Evolutionary conservation across 768 basidiomycete genomes (phyloP).

Genomic region (Neoboletus magnificus): DNA sequence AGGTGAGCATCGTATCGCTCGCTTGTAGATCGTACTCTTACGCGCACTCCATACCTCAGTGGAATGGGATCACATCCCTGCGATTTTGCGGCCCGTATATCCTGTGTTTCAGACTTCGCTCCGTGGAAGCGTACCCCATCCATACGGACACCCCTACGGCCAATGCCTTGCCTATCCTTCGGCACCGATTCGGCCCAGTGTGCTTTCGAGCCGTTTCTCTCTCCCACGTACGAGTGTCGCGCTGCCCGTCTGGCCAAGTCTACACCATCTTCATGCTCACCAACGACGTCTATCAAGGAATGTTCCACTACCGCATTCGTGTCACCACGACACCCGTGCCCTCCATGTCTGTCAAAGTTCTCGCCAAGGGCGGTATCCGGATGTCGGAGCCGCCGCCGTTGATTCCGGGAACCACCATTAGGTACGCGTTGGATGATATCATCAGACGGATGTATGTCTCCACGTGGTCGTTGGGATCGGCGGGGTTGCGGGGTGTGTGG

Average conservation of each 20-base stretch:
- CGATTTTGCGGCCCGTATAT: slow-evolving; percentile 48
- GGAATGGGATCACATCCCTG: slow-evolving; percentile 42
- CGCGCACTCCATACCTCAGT: slow-evolving; percentile 21
- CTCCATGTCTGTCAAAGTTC: slow-evolving; percentile 39
- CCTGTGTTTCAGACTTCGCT: slow-evolving; percentile 50
- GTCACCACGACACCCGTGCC: slow-evolving; percentile 28
- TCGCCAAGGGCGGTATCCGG: slow-evolving; percentile 20
- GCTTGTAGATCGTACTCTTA: not conserved
- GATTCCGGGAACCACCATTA: not conserved
- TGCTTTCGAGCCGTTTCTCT: slow-evolving; percentile 41
- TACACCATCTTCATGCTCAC: slow-evolving; percentile 41
- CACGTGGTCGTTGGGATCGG: slow-evolving; percentile 16
- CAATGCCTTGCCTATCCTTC: slow-evolving; percentile 15
- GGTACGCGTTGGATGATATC: not conserved
- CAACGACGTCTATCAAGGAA: slow-evolving; percentile 42
- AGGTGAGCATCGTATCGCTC: slow-evolving; percentile 23
- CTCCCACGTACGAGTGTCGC: slow-evolving; percentile 37
- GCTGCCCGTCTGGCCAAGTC: slow-evolving; percentile 35
- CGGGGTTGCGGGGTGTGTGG: slow-evolving; percentile 26
- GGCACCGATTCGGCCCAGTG: slow-evolving; percentile 24
- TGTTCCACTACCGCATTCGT: slow-evolving; percentile 47
- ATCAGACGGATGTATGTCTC: slow-evolving; percentile 11
- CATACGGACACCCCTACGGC: slow-evolving; percentile 9
- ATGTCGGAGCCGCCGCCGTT: not conserved
- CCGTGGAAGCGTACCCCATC: slow-evolving; percentile 42